A percentile compares a stretch with the other conserved stretches of the same genome.
These are phyloP conservation scores for Fomes fomentarius DNA, from an alignment of 1,284 basidiomycete genomes.

Conservation along the genomic window DNA sequence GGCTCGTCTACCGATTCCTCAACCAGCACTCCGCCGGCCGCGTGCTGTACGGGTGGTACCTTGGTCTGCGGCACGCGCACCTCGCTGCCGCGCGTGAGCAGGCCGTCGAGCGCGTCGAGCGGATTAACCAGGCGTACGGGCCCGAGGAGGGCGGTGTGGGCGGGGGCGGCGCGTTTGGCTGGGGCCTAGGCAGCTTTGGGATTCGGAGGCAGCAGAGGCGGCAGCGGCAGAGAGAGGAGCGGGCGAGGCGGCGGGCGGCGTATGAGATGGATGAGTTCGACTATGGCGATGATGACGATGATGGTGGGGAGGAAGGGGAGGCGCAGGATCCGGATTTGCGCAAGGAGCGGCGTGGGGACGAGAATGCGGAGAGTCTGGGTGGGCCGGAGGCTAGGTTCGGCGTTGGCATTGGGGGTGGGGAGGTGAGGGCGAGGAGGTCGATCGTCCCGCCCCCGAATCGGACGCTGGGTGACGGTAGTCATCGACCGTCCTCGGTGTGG, in stretches of 20 bases:
- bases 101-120: conserved; percentile 63
- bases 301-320: conserved; percentile 34
- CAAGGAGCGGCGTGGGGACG: conserved; percentile 29
- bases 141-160: conserved; percentile 39
- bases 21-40: conserved; percentile 25
- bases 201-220: conserved; percentile 40
- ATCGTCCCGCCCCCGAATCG: conserved; percentile 12
- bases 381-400: no score
- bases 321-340: conserved; percentile 15
- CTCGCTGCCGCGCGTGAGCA: conserved; percentile 66
- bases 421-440: conserved; percentile 16
- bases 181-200: conserved; percentile 76
- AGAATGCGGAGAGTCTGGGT: conserved; percentile 22
- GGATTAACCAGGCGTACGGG: conserved; percentile 59
- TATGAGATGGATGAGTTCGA: conserved; percentile 23
- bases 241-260: conserved; percentile 26
- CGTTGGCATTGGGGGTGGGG: no score
- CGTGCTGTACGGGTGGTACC: conserved; percentile 54
- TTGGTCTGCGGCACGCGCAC: conserved; percentile 64
- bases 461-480: conserved; percentile 17
- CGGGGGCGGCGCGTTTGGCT: conserved; percentile 45
- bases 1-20: conserved; percentile 19
- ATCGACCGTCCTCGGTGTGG: conserved; percentile 54
- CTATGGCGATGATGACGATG: conserved; percentile 25
- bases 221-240: conserved; percentile 29